Base-by-base conservation (phyloP, 2,329 filamentous ascomycete genomes). In the Trichoderma breve region DNA sequence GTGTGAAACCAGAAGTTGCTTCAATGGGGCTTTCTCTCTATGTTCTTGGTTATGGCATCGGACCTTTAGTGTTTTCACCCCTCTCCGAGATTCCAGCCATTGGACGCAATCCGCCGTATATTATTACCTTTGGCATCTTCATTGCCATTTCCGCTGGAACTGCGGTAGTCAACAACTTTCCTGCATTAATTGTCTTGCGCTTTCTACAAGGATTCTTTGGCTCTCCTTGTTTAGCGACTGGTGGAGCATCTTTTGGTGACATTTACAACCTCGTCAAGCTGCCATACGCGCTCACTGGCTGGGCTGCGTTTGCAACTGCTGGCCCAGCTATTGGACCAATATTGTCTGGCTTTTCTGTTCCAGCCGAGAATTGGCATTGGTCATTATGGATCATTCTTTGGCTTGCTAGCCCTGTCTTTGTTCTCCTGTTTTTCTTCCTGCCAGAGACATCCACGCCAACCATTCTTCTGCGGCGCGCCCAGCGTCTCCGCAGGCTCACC, bases 251-350 rank as follows among this genome's bases (percentile, higher is more conserved):
- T 0, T 80, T 87, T 0, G 82, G 82, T 57, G 86, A 88, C 73
- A 84, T 87, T 76, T 89, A 87, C 76, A 85, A 83, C 88, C 65
- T 68, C 21, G 81, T 87, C 73, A 82, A 86, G 30, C 79, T 90
- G 0, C 88, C 89, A 0, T 89, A 89, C 73, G 84, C 85, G 2
- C 82, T 91, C 72, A 85, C 65, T 12, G 53, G 51, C 53, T 68
- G 53, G 65, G 65, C 53, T 47, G 53, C 65, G n/a, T 68, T 60
- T 24, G 53, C 65, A 4, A 68, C 65, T 24, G 53, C 36, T 15
- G 65, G 65, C 4, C 65, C 65, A 18, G 65, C 65, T 18, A 58
- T 68, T 15, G 53, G 65, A 8, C 65, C 65, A 12, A n/a, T 68
- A n/a, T 26, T 68, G 8, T 58, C 65, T 6, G 53, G 65, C n/a